Evolutionary conservation across 441 rosid genomes (phyloP), one percentile per base, ranked within the genome.

Genomic region (Gossypium gossypioides): DNA sequence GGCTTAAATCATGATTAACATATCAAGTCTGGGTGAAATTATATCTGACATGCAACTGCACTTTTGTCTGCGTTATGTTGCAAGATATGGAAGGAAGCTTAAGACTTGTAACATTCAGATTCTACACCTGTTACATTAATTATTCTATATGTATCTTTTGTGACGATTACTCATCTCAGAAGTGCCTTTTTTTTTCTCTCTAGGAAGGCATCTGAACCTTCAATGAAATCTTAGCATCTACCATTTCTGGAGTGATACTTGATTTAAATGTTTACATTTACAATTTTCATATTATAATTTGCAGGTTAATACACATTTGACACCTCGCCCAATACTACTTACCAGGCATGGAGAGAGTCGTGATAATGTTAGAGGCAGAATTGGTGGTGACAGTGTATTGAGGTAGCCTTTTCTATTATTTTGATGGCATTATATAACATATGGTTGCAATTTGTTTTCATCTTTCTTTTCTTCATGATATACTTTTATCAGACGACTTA

Each of bases 301-400:
- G 69, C 83, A 96, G 99, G 99, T 96, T 78, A 96, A 96, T 80
- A 91, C 96, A 6, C 99, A 93, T 86, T 94, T 96, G 48, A 96
- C 99, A n/a, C 99, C 99, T 16, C 97, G 97, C 46, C 99, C 99
- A 50, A 96, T 96, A 82, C 82, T 96, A 74, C 94, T 96, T 65
- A 96, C 98, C 66, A 90, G 99, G 85, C 99, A 96, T 81, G 99
- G 99, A 69, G 98, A 96, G 85, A 96, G 99, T 81, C 81, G 84
- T 79, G 90, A 91, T 75, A 96, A 96, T 79, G 97, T 96, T 73
- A 85, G 99, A 86, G 99, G 97, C 75, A 87, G 97, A 85, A 93
- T 91, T 75, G 99, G 99, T 15, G 99, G 98, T 75, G 99, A 93
- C 80, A 83, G 88, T 74, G 85, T 86, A 44, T 67, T 91, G 75